Conservation (phyloP, 75 land plant species). For the Pinus taeda region DNA sequence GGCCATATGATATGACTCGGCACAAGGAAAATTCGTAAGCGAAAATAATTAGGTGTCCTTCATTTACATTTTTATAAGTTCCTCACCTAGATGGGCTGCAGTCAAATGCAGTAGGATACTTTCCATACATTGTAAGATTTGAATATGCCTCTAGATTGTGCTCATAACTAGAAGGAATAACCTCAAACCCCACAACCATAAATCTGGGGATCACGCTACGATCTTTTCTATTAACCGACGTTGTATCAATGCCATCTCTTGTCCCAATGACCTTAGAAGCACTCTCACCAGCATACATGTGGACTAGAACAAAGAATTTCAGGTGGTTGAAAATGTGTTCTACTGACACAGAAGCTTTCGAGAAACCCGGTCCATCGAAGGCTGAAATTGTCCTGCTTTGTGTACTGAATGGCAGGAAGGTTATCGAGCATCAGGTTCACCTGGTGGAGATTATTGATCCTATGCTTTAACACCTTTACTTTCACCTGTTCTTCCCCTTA, state of each 20-base stretch:
- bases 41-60: conserved; percentile 8
- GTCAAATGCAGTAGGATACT: conserved; percentile 16
- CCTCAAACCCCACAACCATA: conserved; percentile 70
- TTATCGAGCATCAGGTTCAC: too few relatives aligned
- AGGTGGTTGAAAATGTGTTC: conserved; percentile 36
- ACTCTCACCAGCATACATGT: conserved; percentile 42
- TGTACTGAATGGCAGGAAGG: too few relatives aligned
- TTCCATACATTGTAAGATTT: conserved; percentile 34
- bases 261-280: conserved; percentile 44
- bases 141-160: conserved; percentile 20
- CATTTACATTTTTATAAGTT: not conserved
- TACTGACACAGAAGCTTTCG: too few relatives aligned
- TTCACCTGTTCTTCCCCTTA: too few relatives aligned
- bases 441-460: too few relatives aligned
- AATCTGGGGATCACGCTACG: conserved; percentile 14
- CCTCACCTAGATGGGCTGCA: conserved; percentile 21
- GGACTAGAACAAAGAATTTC: conserved; percentile 55
- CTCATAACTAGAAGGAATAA: conserved; percentile 13
- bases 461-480: too few relatives aligned
- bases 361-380: too few relatives aligned
- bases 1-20: too few relatives aligned
- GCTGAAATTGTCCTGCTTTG: too few relatives aligned
- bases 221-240: conserved; percentile 11
- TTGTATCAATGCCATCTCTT: conserved; percentile 49
- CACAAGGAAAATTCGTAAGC: conserved; percentile 16